Evolutionary conservation across 805 yeast species (phyloP).

Genomic region (Saturnispora saitoi): DNA sequence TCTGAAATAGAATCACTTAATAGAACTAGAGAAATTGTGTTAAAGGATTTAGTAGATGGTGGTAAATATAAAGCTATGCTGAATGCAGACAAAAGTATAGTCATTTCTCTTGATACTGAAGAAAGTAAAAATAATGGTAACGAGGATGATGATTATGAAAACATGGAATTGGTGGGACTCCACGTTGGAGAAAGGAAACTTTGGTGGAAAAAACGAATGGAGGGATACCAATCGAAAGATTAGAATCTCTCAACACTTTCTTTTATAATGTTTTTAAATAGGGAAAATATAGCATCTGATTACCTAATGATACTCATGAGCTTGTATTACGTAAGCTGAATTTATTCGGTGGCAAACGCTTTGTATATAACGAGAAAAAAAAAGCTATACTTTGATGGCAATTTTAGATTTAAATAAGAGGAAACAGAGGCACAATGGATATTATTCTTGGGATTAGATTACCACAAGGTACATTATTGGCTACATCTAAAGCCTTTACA

Average conservation of each 20-base stretch:
- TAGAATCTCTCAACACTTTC: not conserved
- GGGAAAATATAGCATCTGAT: not conserved
- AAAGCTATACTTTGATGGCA: not conserved
- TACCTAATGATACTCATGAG: not conserved
- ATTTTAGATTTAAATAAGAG: not conserved
- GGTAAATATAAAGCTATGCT: conserved; percentile 31
- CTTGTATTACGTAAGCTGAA: not conserved
- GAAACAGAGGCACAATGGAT: conserved; percentile 52
- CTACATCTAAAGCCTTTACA: conserved; percentile 91
- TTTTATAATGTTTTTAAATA: not conserved
- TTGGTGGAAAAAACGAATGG: conserved; percentile 45
- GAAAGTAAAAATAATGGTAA: conserved; percentile 11
- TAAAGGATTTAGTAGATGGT: conserved; percentile 58
- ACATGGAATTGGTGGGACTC: conserved; percentile 27
- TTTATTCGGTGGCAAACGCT: not conserved
- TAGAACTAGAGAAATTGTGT: conserved; percentile 66
- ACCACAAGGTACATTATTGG: conserved; percentile 71
- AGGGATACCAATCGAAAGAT: conserved; percentile 13
- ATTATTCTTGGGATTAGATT: conserved; percentile 80
- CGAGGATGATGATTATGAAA: conserved; percentile 17
- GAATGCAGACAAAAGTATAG: conserved; percentile 1
- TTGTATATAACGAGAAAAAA: not conserved
- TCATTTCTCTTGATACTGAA: conserved; percentile 6
- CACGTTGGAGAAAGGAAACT: conserved; percentile 28
- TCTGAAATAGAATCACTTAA: conserved; percentile 69